Percentiles rank a stretch among this genome's conserved stretches.
Evolutionary conservation across 192 early-diverging fungal species (phyloP).

Genomic region (Coemansia sp.): DNA sequence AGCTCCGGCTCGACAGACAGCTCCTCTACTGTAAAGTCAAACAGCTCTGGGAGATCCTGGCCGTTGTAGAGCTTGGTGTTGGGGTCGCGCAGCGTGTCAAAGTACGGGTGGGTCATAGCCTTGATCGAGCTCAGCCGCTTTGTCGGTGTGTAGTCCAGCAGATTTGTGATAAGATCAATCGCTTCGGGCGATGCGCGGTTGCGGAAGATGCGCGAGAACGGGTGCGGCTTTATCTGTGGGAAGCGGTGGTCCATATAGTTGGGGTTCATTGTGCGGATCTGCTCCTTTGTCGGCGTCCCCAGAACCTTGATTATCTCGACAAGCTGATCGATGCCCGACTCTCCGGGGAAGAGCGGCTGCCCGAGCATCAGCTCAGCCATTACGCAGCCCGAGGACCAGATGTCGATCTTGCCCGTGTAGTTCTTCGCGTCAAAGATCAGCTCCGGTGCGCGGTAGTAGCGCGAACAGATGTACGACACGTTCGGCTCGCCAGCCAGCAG

Average conservation of each 20-base stretch:
- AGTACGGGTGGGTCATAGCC: constrained; percentile 93
- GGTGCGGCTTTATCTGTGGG: constrained; percentile 93
- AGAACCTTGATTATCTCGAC: constrained; percentile 99
- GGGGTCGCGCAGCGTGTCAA: constrained; percentile 92
- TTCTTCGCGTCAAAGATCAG: constrained; percentile 95
- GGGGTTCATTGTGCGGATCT: constrained; percentile 97
- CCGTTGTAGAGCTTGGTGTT: constrained; percentile 82
- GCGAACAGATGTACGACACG: constrained; percentile 97
- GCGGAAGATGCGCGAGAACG: constrained; percentile 86
- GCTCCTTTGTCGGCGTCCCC: constrained; percentile 93
- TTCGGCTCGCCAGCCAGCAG: constrained; percentile 94
- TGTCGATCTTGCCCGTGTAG: constrained; percentile 87
- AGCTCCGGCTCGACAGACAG: constrained; percentile 85
- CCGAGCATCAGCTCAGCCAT: constrained; percentile 95
- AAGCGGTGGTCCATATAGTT: constrained; percentile 99
- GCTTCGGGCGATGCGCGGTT: constrained; percentile 81
- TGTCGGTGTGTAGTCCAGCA: constrained; percentile 91
- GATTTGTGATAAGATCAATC: constrained; percentile 78
- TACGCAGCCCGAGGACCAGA: constrained; percentile 96
- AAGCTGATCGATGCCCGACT: constrained; percentile 96
- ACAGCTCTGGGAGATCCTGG: constrained; percentile 80
- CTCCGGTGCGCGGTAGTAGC: constrained; percentile 97
- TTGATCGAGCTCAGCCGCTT: constrained; percentile 82
- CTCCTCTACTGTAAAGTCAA: constrained; percentile 87
- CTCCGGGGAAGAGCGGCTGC: constrained; percentile 92